Percentiles rank a stretch among this genome's conserved stretches.
phyloP scores from a whole-genome alignment of 208 protist species.

The Tetramitus jugosus region DNA sequence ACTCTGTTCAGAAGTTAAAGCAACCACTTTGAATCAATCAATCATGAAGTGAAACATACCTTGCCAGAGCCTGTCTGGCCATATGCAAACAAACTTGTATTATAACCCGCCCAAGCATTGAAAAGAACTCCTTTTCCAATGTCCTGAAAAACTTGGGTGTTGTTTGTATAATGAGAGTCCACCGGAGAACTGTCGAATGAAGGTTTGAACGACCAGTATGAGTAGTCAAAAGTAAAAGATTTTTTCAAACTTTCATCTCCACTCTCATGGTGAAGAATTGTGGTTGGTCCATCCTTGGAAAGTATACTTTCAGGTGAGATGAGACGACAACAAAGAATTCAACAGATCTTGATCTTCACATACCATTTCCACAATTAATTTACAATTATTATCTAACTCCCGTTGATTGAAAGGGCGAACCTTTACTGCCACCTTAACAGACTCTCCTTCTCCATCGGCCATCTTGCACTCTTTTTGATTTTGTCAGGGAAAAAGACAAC shows the following conservation, averaged over 20 bases:
- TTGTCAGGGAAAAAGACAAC: too few relatives aligned
- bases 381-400: conserved; percentile 29
- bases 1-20: conserved; percentile 24
- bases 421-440: conserved; percentile 38
- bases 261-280: conserved; percentile 22
- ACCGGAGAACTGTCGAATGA: conserved; percentile 31
- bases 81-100: conserved; percentile 43
- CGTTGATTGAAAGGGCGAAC: conserved; percentile 36
- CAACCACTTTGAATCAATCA: background rate
- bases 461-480: too few relatives aligned
- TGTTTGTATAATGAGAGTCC: conserved; percentile 39
- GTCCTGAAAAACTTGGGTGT: conserved; percentile 46
- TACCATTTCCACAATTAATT: conserved; percentile 25
- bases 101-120: conserved; percentile 43
- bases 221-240: conserved; percentile 29
- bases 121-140: conserved; percentile 42
- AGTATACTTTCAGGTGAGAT: too few relatives aligned
- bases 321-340: too few relatives aligned
- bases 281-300: background rate
- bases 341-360: too few relatives aligned
- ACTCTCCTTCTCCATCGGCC: too few relatives aligned
- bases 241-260: conserved; percentile 14
- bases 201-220: conserved; percentile 46
- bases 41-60: background rate
- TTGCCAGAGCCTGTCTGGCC: conserved; percentile 55